Conservation (phyloP, 1,284 basidiomycete species). For the Golubevia pallescens region DNA sequence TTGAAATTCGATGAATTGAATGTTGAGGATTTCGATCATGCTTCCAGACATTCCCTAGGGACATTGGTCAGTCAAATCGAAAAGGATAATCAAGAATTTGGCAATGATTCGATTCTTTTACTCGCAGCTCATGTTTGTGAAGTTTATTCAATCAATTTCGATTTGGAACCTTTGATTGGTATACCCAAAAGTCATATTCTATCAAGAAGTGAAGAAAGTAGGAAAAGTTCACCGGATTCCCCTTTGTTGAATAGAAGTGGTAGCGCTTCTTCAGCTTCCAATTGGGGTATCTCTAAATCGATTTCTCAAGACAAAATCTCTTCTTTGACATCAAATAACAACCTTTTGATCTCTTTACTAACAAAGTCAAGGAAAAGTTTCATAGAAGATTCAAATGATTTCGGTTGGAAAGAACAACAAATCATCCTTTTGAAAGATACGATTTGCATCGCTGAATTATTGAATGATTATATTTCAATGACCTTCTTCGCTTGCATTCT, state of each 20-base stretch:
- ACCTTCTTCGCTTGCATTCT: slow-evolving; percentile 50
- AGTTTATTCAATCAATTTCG: slow-evolving; percentile 53
- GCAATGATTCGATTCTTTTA: slow-evolving; percentile 46
- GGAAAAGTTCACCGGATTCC: too few relatives aligned
- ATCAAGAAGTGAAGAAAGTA: too few relatives aligned
- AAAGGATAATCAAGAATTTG: slow-evolving; percentile 19
- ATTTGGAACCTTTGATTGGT: slow-evolving; percentile 23
- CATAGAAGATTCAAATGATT: slow-evolving; percentile 9
- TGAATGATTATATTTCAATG: slow-evolving; percentile 43
- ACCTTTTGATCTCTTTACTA: too few relatives aligned
- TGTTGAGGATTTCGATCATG: too few relatives aligned
- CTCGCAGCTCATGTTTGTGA: slow-evolving; percentile 56
- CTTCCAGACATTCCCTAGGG: slow-evolving; percentile 10
- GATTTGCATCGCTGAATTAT: slow-evolving; percentile 44
- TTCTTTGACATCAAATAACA: too few relatives aligned
- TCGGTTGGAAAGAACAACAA: slow-evolving; percentile 57
- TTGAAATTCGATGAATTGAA: too few relatives aligned
- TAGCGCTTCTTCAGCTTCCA: too few relatives aligned
- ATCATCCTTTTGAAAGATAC: slow-evolving; percentile 50
- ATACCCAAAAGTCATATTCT: too few relatives aligned
- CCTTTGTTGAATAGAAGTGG: too few relatives aligned
- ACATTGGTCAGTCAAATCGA: slow-evolving; percentile 30
- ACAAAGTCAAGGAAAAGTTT: too few relatives aligned
- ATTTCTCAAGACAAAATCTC: too few relatives aligned
- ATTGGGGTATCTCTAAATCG: too few relatives aligned